These are phyloP conservation scores for Steccherinum ochraceum DNA, from an alignment of 768 basidiomycete species.

Conservation along the genomic window DNA sequence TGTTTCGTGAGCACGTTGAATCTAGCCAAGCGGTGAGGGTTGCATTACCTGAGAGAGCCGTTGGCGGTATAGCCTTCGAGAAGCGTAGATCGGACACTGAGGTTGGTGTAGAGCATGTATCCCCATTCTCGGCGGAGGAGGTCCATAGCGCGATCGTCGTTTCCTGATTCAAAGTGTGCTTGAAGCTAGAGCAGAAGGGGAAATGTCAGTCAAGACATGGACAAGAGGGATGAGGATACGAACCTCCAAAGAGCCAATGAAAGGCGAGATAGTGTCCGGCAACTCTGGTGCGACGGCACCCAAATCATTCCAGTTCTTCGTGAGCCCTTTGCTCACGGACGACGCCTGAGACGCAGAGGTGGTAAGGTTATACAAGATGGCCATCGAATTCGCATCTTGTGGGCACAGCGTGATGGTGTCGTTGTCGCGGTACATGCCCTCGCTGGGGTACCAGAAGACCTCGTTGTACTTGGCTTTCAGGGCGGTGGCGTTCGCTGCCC, in stretches of 20 bases:
- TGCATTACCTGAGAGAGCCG: slow-evolving; percentile 42
- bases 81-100: slow-evolving; percentile 50
- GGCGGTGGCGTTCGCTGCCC: slow-evolving; percentile 38
- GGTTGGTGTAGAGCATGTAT: slow-evolving; percentile 50
- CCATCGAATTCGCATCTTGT: slow-evolving; percentile 54
- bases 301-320: slow-evolving; percentile 45
- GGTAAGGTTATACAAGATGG: slow-evolving; percentile 48
- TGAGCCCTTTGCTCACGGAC: slow-evolving; percentile 41
- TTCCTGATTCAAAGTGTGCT: slow-evolving; percentile 50
- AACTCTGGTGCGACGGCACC: slow-evolving; percentile 51
- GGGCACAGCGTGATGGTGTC: slow-evolving; percentile 44
- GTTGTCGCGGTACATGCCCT: slow-evolving; percentile 51
- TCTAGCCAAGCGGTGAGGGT: background rate
- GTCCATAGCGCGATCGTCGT: slow-evolving; percentile 46
- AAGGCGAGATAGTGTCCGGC: slow-evolving; percentile 53
- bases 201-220: too few species aligned
- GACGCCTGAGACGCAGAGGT: slow-evolving; percentile 29
- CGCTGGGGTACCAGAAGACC: slow-evolving; percentile 42
- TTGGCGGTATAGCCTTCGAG: slow-evolving; percentile 55
- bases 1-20: background rate
- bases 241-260: slow-evolving; percentile 53
- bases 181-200: slow-evolving; percentile 32
- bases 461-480: slow-evolving; percentile 45
- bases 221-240: too few species aligned
- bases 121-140: slow-evolving; percentile 52